Conservation (phyloP, 1,139 yeast genomes). For the Geotrichum cucujoidarum region DNA sequence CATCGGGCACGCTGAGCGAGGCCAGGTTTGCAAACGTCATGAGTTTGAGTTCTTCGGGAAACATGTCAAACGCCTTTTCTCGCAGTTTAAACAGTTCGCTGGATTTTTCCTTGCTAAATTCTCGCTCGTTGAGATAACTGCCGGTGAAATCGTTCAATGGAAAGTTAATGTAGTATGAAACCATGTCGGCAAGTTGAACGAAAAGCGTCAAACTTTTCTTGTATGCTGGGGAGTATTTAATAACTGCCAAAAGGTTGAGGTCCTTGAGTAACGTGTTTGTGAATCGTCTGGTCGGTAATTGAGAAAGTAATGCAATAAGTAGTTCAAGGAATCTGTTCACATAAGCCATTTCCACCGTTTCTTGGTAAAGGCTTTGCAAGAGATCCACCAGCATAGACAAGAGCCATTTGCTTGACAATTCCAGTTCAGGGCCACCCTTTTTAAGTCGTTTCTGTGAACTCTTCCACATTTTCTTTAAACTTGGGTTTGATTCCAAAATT, state of each 20-base stretch:
- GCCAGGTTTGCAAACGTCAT: constrained; percentile 34
- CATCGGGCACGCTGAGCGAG: constrained; percentile 27
- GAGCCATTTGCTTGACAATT: constrained; percentile 29
- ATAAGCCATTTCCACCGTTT: constrained; percentile 2
- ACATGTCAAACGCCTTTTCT: constrained; percentile 26
- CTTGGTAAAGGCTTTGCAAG: constrained; percentile 12
- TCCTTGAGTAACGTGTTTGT: constrained; percentile 37
- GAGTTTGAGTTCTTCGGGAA: constrained; percentile 28
- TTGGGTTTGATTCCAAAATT: constrained; percentile 23
- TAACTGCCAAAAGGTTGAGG: constrained; percentile 26
- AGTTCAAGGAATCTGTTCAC: constrained; percentile 28
- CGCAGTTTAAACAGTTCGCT: constrained; percentile 25
- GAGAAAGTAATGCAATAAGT: constrained; percentile 38
- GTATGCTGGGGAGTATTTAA: constrained; percentile 15
- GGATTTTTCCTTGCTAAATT: constrained; percentile 22
- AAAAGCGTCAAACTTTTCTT: constrained; percentile 10
- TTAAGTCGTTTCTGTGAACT: constrained; percentile 26
- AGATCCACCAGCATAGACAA: constrained; percentile 23
- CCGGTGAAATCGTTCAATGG: constrained; percentile 46
- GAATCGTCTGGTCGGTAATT: constrained; percentile 43
- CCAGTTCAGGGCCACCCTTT: constrained; percentile 13
- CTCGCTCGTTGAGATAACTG: constrained; percentile 25
- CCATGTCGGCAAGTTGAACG: constrained; percentile 22
- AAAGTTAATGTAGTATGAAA: constrained; percentile 36
- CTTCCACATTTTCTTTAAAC: constrained; percentile 31